Evolutionary conservation across 441 rosid genomes (phyloP), one percentile per base, ranked within the genome.

Genomic region (Erodium texanum): DNA sequence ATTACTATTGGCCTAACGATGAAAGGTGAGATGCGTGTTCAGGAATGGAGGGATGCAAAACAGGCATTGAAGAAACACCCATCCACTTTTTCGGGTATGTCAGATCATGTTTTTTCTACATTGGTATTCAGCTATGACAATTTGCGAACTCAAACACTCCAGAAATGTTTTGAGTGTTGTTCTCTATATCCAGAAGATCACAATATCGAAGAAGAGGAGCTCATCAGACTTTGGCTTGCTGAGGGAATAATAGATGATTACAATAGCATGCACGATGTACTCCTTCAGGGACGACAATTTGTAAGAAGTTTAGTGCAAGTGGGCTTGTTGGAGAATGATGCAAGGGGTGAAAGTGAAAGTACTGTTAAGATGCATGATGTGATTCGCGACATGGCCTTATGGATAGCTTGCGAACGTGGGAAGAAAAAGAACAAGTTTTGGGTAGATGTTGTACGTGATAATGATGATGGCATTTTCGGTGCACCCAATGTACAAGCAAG

Each of bases 1-100:
- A 64, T 41, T 38, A 75, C 78, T 7, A 66, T 72, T 0, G 85
- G 80, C 0, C 14, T 68, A 3, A 75, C 76, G 15, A 80, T 77
- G 81, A 41, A 12, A 0, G 48, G 48, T 11, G 9, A 41, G 9
- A 41, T 2, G 1, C 12, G 9, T 0, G 0, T 2, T 11, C 48
- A 41, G 2, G 0, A 41, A 41, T 48, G 54, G 54, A 48, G 3
- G 3, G 54, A 48, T 48, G 54, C 54, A 10, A 48, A 48, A 5
- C 12, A 16, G 54, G n/a, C 54, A 16, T 48, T 48, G 19, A 14
- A 2, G 54, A 48, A 12, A 16, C 14, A 48, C n/a, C 54, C 54
- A 0, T 48, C 54, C 5, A 14, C 18, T 48, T 48, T 48, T 14
- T 16, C 54, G 15, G 54, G 54, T 1, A 11, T 48, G 54, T 3